Conservation (phyloP, 2,329 filamentous ascomycete genomes). For the Neofusicoccum sp. region DNA sequence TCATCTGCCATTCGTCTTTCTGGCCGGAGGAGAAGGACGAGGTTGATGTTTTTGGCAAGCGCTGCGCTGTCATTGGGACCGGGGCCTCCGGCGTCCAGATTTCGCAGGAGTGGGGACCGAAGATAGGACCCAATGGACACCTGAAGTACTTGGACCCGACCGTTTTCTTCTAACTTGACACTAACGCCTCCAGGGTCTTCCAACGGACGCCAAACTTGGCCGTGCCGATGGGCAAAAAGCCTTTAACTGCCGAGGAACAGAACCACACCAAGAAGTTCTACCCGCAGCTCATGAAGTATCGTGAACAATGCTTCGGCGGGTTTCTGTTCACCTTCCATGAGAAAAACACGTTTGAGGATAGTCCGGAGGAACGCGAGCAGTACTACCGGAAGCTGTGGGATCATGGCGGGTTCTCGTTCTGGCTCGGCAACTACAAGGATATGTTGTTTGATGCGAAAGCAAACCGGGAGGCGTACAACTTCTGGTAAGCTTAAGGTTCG, state of each 20-base stretch:
- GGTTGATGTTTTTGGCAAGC: constrained; percentile 60
- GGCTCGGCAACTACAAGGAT: constrained; percentile 47
- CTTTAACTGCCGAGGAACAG: constrained; percentile 56
- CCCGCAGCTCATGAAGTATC: constrained; percentile 54
- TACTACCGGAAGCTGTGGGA: constrained; percentile 47
- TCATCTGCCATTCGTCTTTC: constrained; percentile 60
- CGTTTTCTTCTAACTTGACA: constrained; percentile 39
- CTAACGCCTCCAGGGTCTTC: constrained; percentile 59
- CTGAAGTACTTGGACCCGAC: neutral
- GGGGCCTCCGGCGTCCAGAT: constrained; percentile 67
- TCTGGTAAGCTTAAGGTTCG: constrained; percentile 34
- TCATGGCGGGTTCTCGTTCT: constrained; percentile 45
- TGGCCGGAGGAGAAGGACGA: constrained; percentile 58
- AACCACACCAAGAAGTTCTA: constrained; percentile 45
- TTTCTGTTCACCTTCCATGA: constrained; percentile 61
- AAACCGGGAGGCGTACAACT: constrained; percentile 49
- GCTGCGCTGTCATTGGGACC: constrained; percentile 67
- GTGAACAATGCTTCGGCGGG: constrained; percentile 59
- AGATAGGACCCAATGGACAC: neutral
- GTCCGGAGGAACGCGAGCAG: constrained; percentile 45
- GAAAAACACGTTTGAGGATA: constrained; percentile 55
- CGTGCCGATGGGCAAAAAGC: constrained; percentile 60
- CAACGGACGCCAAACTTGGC: constrained; percentile 69
- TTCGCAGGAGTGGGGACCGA: constrained; percentile 58
- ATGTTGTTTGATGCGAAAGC: constrained; percentile 44